phyloP scores from a whole-genome alignment of 768 basidiomycete genomes.

The Favolaschia claudopus region DNA sequence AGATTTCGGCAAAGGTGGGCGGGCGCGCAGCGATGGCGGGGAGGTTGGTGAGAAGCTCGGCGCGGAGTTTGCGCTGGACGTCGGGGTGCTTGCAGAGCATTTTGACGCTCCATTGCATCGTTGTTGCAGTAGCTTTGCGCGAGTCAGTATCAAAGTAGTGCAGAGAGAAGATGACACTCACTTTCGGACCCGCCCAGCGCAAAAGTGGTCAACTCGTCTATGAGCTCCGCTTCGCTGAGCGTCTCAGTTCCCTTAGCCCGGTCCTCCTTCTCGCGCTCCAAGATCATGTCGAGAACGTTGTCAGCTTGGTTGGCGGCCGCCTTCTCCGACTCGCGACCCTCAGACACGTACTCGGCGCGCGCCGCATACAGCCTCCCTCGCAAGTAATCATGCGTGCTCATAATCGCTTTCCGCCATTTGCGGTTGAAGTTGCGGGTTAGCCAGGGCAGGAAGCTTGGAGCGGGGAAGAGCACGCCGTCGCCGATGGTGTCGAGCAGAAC shows the following conservation, averaged over 20 bases:
- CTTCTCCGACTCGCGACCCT: neutral
- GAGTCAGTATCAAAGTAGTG: neutral
- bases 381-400: neutral
- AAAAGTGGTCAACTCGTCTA: conserved; percentile 7
- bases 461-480: neutral
- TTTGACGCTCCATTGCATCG: conserved; percentile 19
- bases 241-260: neutral
- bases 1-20: conserved; percentile 1
- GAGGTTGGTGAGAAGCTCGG: neutral
- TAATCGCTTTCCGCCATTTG: conserved; percentile 5
- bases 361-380: neutral
- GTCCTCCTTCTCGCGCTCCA: conserved; percentile 8
- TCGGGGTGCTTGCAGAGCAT: conserved; percentile 4
- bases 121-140: conserved; percentile 9
- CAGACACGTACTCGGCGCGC: neutral
- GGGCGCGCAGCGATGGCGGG: neutral
- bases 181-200: conserved; percentile 11
- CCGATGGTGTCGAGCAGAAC: conserved; percentile 9
- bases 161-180: neutral
- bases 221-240: conserved; percentile 6
- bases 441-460: conserved; percentile 3
- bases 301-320: neutral
- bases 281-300: conserved; percentile 9
- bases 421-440: conserved; percentile 7
- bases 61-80: conserved; percentile 14